phyloP scores from a whole-genome alignment of 2,329 filamentous ascomycete genomes.

The Talaromyces sp. region DNA sequence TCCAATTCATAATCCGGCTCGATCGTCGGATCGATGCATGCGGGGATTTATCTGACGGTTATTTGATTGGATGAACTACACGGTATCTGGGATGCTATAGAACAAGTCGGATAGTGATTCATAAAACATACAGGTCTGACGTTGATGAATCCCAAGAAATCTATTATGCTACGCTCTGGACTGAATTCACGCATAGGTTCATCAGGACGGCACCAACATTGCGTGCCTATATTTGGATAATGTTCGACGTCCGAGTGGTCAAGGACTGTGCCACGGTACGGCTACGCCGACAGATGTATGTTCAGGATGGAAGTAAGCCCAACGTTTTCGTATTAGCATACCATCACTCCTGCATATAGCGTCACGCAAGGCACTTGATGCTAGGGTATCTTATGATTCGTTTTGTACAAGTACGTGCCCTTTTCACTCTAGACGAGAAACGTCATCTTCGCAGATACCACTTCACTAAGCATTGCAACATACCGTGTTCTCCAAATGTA shows the following conservation, averaged over 20 bases:
- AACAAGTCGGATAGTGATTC: background rate
- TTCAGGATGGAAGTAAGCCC: too few relatives aligned
- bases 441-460: too few relatives aligned
- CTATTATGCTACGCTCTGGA: background rate
- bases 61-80: background rate
- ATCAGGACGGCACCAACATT: background rate
- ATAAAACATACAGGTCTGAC: background rate
- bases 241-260: background rate
- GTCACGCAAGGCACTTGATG: too few relatives aligned
- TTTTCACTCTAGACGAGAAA: too few relatives aligned
- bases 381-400: too few relatives aligned
- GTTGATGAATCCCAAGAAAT: background rate
- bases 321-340: too few relatives aligned
- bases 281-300: background rate
- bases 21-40: background rate
- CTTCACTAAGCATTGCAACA: background rate
- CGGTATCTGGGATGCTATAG: background rate
- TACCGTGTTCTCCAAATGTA: too few relatives aligned
- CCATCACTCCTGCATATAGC: too few relatives aligned
- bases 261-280: background rate
- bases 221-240: background rate
- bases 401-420: too few relatives aligned
- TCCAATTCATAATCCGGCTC: background rate
- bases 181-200: background rate
- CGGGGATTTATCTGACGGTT: background rate